Evolutionary conservation across 805 yeast genomes (phyloP), one percentile per base, ranked within the genome.

Genomic region (Gaillardinia entomophila): DNA sequence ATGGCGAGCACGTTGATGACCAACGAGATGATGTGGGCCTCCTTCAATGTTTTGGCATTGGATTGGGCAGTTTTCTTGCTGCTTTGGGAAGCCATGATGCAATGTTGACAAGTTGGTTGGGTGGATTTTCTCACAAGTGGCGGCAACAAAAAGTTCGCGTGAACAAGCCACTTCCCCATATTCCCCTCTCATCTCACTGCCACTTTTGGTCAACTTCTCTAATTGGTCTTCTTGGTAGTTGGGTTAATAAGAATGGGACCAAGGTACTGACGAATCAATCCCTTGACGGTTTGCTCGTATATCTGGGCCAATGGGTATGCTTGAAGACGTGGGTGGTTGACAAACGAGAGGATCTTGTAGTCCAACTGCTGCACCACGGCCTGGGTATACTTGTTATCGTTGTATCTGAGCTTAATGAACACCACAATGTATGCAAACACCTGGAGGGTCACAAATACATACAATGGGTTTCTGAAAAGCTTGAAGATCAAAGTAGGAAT

Each of bases 81-180:
- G 30, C 81, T 69, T 39, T 67, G 71, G 3, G 81, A 75, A 4
- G 80, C 82, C 82, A 77, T 77, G 22, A 19, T 19, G 22, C n/a
- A n/a, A n/a, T n/a, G n/a, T n/a, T n/a, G n/a, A n/a, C n/a, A n/a
- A n/a, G n/a, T n/a, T n/a, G n/a, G n/a, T n/a, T n/a, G n/a, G n/a
- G n/a, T n/a, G n/a, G n/a, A n/a, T n/a, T n/a, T n/a, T n/a, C n/a
- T n/a, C n/a, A n/a, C n/a, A n/a, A n/a, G n/a, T n/a, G n/a, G n/a
- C n/a, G n/a, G n/a, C n/a, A n/a, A n/a, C n/a, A n/a, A n/a, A n/a
- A n/a, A n/a, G n/a, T n/a, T n/a, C n/a, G n/a, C n/a, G n/a, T n/a
- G n/a, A n/a, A n/a, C n/a, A n/a, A n/a, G n/a, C n/a, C n/a, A n/a
- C n/a, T n/a, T n/a, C n/a, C n/a, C n/a, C n/a, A n/a, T n/a, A n/a